These are phyloP conservation scores for Citrullus mucosospermus DNA, from an alignment of 306 rosid genomes.

Conservation along the genomic window DNA sequence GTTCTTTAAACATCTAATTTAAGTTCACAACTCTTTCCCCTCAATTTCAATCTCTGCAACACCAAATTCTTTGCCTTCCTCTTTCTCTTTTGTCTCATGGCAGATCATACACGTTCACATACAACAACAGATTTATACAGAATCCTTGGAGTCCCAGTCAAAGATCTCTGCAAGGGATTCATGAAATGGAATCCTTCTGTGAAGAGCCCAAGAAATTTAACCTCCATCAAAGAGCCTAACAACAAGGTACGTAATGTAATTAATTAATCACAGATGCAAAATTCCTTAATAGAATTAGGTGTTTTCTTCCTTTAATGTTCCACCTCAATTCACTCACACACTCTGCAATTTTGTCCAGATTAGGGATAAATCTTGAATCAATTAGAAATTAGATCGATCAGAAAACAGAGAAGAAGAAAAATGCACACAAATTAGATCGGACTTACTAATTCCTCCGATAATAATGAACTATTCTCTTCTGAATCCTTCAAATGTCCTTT, in stretches of 20 bases:
- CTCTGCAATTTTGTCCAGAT: not conserved
- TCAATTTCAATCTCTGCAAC: not conserved
- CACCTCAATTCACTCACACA: not conserved
- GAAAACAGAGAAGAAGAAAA: not conserved
- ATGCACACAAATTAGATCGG: not conserved
- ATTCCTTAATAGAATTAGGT: not conserved
- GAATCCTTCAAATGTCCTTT: not conserved
- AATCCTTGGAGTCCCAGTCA: slow-evolving; percentile 42
- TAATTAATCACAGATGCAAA: not conserved
- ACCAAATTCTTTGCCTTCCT: not conserved
- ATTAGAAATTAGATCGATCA: not conserved
- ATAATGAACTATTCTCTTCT: not conserved
- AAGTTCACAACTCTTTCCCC: too few species aligned
- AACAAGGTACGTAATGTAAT: slow-evolving; percentile 13
- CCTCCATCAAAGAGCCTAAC: not conserved
- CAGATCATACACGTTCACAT: slow-evolving; percentile 30
- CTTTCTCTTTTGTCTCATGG: slow-evolving; percentile 28
- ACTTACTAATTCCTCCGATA: not conserved
- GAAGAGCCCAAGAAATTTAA: slow-evolving; percentile 9
- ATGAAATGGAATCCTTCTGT: slow-evolving; percentile 21
- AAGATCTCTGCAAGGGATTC: slow-evolving; percentile 48
- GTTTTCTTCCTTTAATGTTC: not conserved
- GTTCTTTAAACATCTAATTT: not conserved
- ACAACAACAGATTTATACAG: slow-evolving; percentile 31
- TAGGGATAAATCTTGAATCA: not conserved